Percentiles rank a stretch among this genome's conserved stretches.
phyloP scores from a whole-genome alignment of 192 early-diverging fungal species.

The Backusella parvicylindrica region DNA sequence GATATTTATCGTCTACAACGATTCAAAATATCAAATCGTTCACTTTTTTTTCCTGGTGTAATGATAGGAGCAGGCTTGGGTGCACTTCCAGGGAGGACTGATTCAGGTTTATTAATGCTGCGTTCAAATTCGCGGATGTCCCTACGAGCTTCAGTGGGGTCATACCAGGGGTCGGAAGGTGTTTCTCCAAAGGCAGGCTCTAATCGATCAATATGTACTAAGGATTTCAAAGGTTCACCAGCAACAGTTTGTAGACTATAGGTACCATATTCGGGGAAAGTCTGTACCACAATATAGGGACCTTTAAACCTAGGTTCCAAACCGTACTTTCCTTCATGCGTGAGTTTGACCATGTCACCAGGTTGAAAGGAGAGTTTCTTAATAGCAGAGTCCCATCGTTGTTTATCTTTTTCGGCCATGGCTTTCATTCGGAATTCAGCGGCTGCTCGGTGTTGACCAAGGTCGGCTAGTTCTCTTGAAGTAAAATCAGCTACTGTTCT shows the following conservation, averaged over 20 bases:
- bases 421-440: background rate
- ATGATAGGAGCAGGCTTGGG: too few relatives aligned
- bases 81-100: too few relatives aligned
- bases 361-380: background rate
- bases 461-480: background rate
- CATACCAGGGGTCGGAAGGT: background rate
- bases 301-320: slow-evolving; percentile 9
- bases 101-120: too few relatives aligned
- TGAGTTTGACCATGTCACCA: background rate
- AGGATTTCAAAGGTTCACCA: background rate
- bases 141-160: background rate
- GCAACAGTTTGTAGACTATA: background rate
- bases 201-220: background rate
- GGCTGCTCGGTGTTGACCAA: background rate
- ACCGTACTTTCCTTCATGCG: background rate
- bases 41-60: too few relatives aligned
- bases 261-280: background rate
- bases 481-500: background rate
- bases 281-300: background rate
- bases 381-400: background rate
- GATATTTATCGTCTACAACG: too few relatives aligned
- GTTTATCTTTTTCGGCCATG: background rate
- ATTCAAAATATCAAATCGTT: too few relatives aligned
- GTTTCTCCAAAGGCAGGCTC: background rate
- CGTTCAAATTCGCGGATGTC: background rate